Evolutionary conservation across 2,329 filamentous ascomycete species (phyloP), one percentile per base, ranked within the genome.

Genomic region (Drechslerella dactyloides): DNA sequence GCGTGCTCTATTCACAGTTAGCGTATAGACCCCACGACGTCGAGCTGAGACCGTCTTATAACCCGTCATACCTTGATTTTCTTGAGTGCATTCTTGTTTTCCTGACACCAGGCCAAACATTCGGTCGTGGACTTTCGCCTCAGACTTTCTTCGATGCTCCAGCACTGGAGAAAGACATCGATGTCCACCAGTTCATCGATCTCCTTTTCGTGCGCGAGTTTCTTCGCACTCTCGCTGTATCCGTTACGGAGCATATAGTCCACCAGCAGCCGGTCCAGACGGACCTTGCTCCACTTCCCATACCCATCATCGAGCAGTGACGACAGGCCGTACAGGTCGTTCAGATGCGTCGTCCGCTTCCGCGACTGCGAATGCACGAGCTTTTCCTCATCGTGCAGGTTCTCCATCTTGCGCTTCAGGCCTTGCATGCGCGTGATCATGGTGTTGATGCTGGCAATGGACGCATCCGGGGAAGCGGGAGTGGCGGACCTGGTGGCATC

Each of bases 291-390:
- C 94, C 94, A 99, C 65, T 86, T 83, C 78, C 97, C 93, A 81
- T 97, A 99, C 78, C 91, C 91, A 76, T 96, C 91, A 78, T 99
- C 94, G 58, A 91, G 90, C 73, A 97, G 83, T 72, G 87, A 90
- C 65, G 89, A 85, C 76, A 97, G 90, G 50, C 85, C 81, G 79
- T 94, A 91, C 2, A 99, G 83, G 75, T 92, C 87, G 75, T 90
- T 86, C 35, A 99, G 83, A 80, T 99, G 93, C 24, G 85, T 82
- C 68, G 96, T 87, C 33, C 94, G 86, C 74, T 90, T 89, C 59
- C 87, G 86, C 30, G 90, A 86, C 77, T 96, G 89, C 5, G 84
- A 83, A 77, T 96, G 90, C 13, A 97, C 84, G 15, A 84, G 83
- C 64, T 85, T 84, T 80, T 97, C 93, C 78, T 97, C 93, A 44